Percentiles rank a stretch among this genome's conserved stretches.
Conservation (phyloP, 2,329 filamentous ascomycete species). For the Dactylonectria macrodidyma region DNA sequence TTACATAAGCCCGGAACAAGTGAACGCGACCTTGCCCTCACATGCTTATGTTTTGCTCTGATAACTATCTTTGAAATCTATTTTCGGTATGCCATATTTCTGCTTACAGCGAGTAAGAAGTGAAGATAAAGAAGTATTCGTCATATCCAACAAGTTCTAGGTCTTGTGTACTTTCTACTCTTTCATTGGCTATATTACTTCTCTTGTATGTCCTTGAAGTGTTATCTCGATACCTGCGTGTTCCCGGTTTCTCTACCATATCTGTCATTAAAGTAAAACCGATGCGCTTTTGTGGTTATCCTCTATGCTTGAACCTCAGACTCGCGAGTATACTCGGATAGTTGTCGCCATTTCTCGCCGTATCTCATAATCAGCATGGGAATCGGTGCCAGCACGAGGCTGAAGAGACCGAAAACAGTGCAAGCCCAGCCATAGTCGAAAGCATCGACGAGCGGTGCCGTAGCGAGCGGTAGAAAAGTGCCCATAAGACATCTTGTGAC, state of each 20-base stretch:
- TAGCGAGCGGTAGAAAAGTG: constrained; percentile 69
- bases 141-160: too few relatives aligned
- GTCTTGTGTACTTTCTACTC: too few relatives aligned
- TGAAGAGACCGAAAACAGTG: constrained; percentile 59
- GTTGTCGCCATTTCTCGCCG: constrained; percentile 66
- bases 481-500: constrained; percentile 69
- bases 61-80: too few relatives aligned
- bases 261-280: not conserved
- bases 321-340: constrained; percentile 43
- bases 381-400: constrained; percentile 63
- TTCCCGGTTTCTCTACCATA: not conserved
- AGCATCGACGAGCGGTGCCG: constrained; percentile 61
- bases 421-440: constrained; percentile 69
- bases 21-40: too few relatives aligned
- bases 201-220: not conserved
- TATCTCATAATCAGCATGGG: constrained; percentile 66
- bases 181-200: too few relatives aligned
- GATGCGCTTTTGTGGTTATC: not conserved
- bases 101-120: too few relatives aligned
- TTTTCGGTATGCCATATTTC: too few relatives aligned
- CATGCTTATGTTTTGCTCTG: too few relatives aligned
- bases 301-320: not conserved
- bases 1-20: too few relatives aligned
- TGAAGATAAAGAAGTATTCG: too few relatives aligned
- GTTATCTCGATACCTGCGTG: not conserved